Evolutionary conservation across 176 grass and related monocot species (phyloP).

Genomic region (Bolboschoenus planiculmis): DNA sequence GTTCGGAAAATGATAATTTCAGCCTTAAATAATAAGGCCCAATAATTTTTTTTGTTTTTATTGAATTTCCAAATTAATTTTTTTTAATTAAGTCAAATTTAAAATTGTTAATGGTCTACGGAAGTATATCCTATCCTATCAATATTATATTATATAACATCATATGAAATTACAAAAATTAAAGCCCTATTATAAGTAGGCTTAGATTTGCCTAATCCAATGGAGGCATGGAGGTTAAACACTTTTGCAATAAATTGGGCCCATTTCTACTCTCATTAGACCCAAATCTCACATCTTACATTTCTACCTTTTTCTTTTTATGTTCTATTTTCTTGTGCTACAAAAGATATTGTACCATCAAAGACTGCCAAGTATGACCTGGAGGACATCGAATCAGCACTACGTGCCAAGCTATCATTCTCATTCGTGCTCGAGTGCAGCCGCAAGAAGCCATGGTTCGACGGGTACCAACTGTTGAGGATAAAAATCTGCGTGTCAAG

Average conservation of each 20-base stretch:
- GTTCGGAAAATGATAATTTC: neutral
- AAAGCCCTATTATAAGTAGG: neutral
- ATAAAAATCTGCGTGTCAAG: conserved; percentile 25
- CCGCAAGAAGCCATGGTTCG: neutral
- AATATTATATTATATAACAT: neutral
- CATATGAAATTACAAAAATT: neutral
- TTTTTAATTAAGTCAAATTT: neutral
- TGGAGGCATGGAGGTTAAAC: neutral
- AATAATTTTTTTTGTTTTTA: neutral
- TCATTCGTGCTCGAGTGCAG: conserved; percentile 23
- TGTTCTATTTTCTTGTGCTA: neutral
- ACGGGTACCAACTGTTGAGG: neutral
- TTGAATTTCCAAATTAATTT: neutral
- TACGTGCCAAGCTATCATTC: neutral
- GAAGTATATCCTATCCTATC: neutral
- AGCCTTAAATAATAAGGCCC: no score
- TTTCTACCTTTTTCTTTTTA: neutral
- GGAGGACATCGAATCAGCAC: conserved; percentile 11
- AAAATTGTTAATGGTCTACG: neutral
- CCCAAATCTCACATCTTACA: neutral
- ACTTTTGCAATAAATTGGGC: neutral
- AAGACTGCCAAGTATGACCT: neutral
- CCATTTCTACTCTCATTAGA: neutral
- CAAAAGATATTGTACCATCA: conserved; percentile 23
- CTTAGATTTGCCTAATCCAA: neutral